These are phyloP conservation scores for Phyllostachys edulis DNA, from an alignment of 176 grass and related monocot species.

Conservation along the genomic window DNA sequence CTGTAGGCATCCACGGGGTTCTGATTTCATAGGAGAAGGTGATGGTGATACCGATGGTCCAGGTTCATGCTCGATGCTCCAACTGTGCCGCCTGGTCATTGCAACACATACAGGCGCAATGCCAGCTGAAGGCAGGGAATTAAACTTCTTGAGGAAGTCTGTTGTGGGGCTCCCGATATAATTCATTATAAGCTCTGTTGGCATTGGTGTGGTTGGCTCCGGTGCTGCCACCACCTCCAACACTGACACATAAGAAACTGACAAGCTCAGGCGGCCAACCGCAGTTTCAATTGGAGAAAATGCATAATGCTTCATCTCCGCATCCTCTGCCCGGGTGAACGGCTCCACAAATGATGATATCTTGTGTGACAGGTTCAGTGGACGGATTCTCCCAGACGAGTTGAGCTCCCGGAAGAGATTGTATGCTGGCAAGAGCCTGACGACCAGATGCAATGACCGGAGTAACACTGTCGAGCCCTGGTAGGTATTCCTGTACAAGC, in stretches of 20 bases:
- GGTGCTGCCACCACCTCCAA: constrained; percentile 44
- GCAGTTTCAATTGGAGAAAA: constrained; percentile 80
- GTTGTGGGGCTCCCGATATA: constrained; percentile 82
- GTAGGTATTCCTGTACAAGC: constrained; percentile 50
- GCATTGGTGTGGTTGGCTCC: constrained; percentile 45
- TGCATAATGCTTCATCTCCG: constrained; percentile 59
- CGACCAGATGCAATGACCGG: constrained; percentile 73
- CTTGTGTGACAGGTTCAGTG: constrained; percentile 69
- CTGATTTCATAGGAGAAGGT: constrained; percentile 34
- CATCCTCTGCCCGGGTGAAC: constrained; percentile 67
- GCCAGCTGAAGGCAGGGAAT: constrained; percentile 54
- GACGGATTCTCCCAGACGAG: constrained; percentile 62
- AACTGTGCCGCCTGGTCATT: constrained; percentile 67
- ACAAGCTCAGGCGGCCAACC: constrained; percentile 60
- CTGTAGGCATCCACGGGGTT: constrained; percentile 21
- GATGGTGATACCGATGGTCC: constrained; percentile 26
- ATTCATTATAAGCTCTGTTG: constrained; percentile 68
- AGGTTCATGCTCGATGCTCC: constrained; percentile 59
- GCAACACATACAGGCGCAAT: constrained; percentile 37
- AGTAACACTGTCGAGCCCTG: constrained; percentile 52
- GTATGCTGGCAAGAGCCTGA: constrained; percentile 87
- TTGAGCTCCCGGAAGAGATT: constrained; percentile 74
- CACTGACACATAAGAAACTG: constrained; percentile 69
- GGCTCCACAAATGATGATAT: constrained; percentile 72
- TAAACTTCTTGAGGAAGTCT: constrained; percentile 58